Evolutionary conservation across 768 basidiomycete species (phyloP), one percentile per base, ranked within the genome.

Genomic region (Dioszegia crocea): DNA sequence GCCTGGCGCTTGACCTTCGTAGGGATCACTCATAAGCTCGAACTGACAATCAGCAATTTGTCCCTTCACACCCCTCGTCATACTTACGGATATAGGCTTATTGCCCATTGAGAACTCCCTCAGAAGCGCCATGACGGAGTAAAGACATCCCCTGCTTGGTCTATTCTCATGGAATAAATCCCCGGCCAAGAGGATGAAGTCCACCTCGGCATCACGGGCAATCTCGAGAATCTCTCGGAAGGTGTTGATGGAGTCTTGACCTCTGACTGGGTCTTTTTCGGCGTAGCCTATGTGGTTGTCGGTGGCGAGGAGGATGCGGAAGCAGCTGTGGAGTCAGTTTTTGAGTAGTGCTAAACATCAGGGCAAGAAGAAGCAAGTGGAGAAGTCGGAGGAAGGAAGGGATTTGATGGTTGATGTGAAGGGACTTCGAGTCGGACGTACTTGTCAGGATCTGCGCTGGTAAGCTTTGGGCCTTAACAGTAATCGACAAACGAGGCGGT

Each of bases 161-260:
- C 91, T 85, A 77, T 98, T 99, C 71, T 99, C 96, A 76, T 99
- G 96, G 73, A 99, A 99, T 3, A 99, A 80, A 75, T 99, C 96
- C 8, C 96, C 96, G 14, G 88, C 94, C 6, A 98, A 84, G 9
- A 99, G 84, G 43, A 99, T 83, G 73, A 98, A 90, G 79, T 99
- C 96, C 55, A 97, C 94, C n/a, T 74, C 69, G 2, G 62, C 65
- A 66, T 93, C 93, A 16, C 87, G 85, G 2, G 91, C 94, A 6
- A 98, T 79, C 72, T 96, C 86, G 19, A 99, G 79, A 49, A 99
- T 90, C 79, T 99, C 96, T 65, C 82, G 83, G 78, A 99, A 99
- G 0, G 93, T 89, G 76, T 94, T 88, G 67, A 99, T 88, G 2
- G 91, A 89, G 74, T 99, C 96, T 76, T 90, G 87, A 0, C 94